Base-by-base conservation (phyloP, 129 eudicot species). In the Centaurea solstitialis region DNA sequence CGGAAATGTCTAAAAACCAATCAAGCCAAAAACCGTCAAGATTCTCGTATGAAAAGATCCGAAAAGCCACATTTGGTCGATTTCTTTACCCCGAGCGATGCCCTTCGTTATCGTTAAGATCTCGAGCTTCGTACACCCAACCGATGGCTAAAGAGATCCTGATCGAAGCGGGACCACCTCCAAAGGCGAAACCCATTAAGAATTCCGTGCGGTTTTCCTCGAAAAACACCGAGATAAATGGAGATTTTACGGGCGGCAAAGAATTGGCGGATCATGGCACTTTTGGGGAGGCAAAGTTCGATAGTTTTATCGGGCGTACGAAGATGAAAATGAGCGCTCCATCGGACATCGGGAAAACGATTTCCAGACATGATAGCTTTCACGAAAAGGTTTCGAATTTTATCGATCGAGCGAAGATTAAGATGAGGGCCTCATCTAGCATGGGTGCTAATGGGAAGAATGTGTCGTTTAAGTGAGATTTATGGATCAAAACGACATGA, bases 341-440 rank as follows among this genome's bases (percentile, higher is more conserved):
- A 4, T 87, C 93, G 0, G 66, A 74, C 74, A 57, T 83, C 20
- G 85, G 71, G n/a, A 70, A 86, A 71, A 39, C 47, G 21, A 13
- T 43, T 9, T 10, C 81, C 5, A 74, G 84, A 24, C 77, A 77
- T 2, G 95, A 94, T 79, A 91, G 91, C 26, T 88, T 94, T 62
- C 85, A 94, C n/a, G 94, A 89, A 40, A 90, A 66, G 84, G 88
- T 91, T 22, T 71, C 91, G 0, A 83, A 68, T 69, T 94, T 75
- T 66, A 91, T 91, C 1, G 76, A 74, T 57, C 82, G 86, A 0
- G 86, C 95, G 6, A 88, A 82, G 78, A 62, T 17, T 11, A 93
- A 89, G 88, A 62, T 90, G 9, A 80, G 89, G 74, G 80, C 81
- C 15, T 77, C 91, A 17, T 75, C 88, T 7, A 76, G 75, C 24